phyloP scores from a whole-genome alignment of 2,329 filamentous ascomycete species.

The Trichophyton verrucosum region DNA sequence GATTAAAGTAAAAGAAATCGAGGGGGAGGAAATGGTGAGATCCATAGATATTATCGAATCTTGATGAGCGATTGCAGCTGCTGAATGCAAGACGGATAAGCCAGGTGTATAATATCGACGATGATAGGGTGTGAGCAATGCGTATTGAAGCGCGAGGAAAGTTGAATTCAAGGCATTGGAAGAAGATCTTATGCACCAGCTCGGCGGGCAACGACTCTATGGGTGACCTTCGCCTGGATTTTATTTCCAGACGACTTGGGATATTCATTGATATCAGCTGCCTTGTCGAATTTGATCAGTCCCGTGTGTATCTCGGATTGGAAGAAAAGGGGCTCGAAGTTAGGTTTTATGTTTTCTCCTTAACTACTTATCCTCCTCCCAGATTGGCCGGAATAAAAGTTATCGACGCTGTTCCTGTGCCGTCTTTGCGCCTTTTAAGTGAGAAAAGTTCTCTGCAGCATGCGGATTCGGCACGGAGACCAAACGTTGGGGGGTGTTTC shows the following conservation, averaged over 20 bases:
- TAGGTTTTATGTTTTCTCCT: not conserved
- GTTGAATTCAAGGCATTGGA: constrained; percentile 37
- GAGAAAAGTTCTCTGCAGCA: not conserved
- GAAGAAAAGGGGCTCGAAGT: too few species aligned
- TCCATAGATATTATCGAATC: constrained; percentile 22
- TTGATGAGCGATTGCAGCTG: constrained; percentile 23
- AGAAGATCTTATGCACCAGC: constrained; percentile 38
- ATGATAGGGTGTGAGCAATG: constrained; percentile 31
- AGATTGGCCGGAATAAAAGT: not conserved
- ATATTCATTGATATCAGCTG: not conserved
- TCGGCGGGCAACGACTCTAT: constrained; percentile 13
- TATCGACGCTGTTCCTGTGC: not conserved
- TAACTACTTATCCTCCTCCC: not conserved
- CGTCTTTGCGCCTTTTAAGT: not conserved
- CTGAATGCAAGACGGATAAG: constrained; percentile 34
- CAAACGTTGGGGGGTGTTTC: not conserved
- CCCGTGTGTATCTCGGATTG: not conserved
- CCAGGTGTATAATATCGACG: constrained; percentile 31
- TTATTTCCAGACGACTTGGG: not conserved
- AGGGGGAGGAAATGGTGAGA: constrained; percentile 29
- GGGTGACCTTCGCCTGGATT: constrained; percentile 3
- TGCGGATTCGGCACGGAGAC: not conserved
- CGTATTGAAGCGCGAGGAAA: constrained; percentile 33
- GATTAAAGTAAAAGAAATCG: constrained; percentile 22
- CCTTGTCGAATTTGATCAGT: not conserved